phyloP scores from a whole-genome alignment of 2,329 filamentous ascomycete species.

The Sordariomycetes sp. region DNA sequence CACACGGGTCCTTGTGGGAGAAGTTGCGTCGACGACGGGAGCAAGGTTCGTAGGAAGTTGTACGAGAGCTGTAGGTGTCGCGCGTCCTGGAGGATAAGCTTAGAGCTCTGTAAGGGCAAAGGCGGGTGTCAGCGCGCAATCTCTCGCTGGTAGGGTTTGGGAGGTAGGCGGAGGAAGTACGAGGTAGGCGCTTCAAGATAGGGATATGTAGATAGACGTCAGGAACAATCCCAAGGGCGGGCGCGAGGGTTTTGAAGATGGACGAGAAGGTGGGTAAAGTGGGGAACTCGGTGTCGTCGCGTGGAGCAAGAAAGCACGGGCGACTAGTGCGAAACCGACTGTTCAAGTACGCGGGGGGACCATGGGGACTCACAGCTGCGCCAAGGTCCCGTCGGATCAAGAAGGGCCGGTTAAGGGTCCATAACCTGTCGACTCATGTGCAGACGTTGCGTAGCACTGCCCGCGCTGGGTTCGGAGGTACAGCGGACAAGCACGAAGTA shows the following conservation, averaged over 20 bases:
- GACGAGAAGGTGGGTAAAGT: neutral
- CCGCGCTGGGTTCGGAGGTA: neutral
- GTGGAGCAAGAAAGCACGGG: neutral
- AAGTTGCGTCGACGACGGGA: conserved; percentile 19
- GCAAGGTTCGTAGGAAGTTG: conserved; percentile 9
- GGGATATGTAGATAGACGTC: neutral
- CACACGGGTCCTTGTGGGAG: conserved; percentile 33
- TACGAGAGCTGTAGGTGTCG: conserved; percentile 5
- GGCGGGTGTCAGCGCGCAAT: conserved; percentile 10
- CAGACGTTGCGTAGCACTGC: neutral
- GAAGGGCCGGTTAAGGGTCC: neutral
- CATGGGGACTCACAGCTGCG: neutral
- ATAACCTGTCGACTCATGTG: neutral
- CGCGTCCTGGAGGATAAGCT: neutral
- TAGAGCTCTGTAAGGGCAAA: conserved; percentile 7
- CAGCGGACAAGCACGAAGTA: neutral
- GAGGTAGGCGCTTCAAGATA: neutral
- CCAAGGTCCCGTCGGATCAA: neutral
- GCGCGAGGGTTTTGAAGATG: neutral
- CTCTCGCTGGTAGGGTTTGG: neutral
- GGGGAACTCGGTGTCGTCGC: neutral
- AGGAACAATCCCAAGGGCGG: neutral
- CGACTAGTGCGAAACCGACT: neutral
- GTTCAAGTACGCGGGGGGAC: neutral
- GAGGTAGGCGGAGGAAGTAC: neutral